Percentiles rank a stretch among this genome's conserved stretches.
Evolutionary conservation across 1,139 yeast species (phyloP).

Genomic region (Hyphopichia khmerensis): DNA sequence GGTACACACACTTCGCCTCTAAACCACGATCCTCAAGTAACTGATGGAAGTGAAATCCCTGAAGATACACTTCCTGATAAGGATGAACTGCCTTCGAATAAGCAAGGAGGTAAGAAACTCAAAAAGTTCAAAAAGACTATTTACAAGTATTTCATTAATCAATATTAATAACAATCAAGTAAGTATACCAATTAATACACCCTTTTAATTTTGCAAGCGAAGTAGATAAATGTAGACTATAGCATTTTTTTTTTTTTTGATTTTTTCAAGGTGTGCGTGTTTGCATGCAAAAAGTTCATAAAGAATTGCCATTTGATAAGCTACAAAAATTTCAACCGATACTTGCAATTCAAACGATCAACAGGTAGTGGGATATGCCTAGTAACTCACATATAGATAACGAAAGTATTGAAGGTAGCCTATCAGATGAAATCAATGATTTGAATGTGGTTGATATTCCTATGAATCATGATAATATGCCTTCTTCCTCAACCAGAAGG

Average conservation of each 20-base stretch:
- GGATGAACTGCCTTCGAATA: neutral
- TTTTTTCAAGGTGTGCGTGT: too few relatives aligned
- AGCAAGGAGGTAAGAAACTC: slow-evolving; percentile 13
- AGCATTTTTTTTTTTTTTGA: too few relatives aligned
- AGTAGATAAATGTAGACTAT: too few relatives aligned
- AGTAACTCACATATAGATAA: neutral
- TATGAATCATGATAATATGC: slow-evolving; percentile 7
- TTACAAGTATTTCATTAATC: slow-evolving; percentile 35
- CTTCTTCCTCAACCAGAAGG: slow-evolving; percentile 3
- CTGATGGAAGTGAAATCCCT: neutral
- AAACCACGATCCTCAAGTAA: too few relatives aligned
- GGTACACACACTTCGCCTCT: too few relatives aligned
- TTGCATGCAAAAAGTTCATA: neutral
- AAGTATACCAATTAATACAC: too few relatives aligned
- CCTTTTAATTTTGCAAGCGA: too few relatives aligned
- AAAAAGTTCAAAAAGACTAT: slow-evolving; percentile 32
- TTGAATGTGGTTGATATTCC: slow-evolving; percentile 4
- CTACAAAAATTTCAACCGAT: neutral
- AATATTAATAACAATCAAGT: too few relatives aligned
- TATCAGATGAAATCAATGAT: neutral
- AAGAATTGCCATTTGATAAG: neutral
- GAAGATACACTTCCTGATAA: neutral
- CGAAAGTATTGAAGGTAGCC: neutral
- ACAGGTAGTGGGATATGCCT: neutral
- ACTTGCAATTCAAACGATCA: neutral